Evolutionary conservation across 352 stramenopile genomes (phyloP).

Genomic region (Hyphochytrium catenoides): DNA sequence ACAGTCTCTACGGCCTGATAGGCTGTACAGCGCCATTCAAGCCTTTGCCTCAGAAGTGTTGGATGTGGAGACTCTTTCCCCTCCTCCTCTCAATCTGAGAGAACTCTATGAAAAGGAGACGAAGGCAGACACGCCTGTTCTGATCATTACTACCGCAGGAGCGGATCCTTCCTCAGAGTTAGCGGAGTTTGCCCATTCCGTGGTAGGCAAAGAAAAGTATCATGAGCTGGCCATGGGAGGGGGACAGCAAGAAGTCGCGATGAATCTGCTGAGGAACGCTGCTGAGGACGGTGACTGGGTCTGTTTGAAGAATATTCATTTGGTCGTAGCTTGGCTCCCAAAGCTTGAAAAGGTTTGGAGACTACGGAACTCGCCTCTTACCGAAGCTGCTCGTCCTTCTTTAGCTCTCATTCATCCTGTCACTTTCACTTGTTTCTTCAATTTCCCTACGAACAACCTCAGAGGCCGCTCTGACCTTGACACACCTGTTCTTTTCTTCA

Average conservation of each 20-base stretch:
- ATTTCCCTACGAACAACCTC: too few species aligned
- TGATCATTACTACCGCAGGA: constrained; percentile 74
- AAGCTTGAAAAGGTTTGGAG: constrained; percentile 80
- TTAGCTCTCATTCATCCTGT: too few species aligned
- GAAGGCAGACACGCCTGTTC: constrained; percentile 41
- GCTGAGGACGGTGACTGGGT: constrained; percentile 69
- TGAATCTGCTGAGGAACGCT: constrained; percentile 43
- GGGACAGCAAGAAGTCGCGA: constrained; percentile 70
- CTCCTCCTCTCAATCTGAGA: constrained; percentile 46
- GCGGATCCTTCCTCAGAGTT: constrained; percentile 79
- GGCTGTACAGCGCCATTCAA: constrained; percentile 61
- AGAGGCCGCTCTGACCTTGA: too few species aligned
- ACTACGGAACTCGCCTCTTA: too few species aligned
- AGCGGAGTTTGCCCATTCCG: constrained; percentile 55
- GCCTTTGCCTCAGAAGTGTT: constrained; percentile 67
- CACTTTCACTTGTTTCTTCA: too few species aligned
- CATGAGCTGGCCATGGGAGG: constrained; percentile 82
- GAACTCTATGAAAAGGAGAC: constrained; percentile 31
- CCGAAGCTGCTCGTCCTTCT: too few species aligned
- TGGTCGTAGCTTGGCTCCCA: constrained; percentile 77
- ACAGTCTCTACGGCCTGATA: constrained; percentile 66
- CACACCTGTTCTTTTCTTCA: too few species aligned
- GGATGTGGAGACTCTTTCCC: constrained; percentile 56
- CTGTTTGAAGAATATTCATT: constrained; percentile 86
- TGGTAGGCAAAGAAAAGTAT: constrained; percentile 67